These are phyloP conservation scores for Taphrina confusa DNA, from an alignment of 1,139 yeast genomes.

Conservation along the genomic window DNA sequence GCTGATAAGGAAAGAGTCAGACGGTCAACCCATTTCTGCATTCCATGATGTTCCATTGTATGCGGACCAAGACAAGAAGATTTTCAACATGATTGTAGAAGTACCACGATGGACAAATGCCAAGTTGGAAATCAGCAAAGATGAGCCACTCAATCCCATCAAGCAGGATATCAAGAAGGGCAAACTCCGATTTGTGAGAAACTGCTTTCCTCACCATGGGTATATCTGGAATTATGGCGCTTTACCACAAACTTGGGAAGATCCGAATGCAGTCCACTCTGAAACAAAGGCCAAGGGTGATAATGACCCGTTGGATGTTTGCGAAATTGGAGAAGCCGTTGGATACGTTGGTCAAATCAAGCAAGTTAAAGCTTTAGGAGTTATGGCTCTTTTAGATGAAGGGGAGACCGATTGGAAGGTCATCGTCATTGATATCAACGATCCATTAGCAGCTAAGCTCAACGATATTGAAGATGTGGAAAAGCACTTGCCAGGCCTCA, in stretches of 20 bases:
- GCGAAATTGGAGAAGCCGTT: conserved; percentile 77
- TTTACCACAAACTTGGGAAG: conserved; percentile 98
- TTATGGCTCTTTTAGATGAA: conserved; percentile 90
- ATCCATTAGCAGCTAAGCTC: conserved; percentile 73
- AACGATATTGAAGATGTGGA: conserved; percentile 83
- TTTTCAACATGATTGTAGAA: conserved; percentile 87
- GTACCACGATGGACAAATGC: conserved; percentile 70
- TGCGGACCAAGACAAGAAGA: conserved; percentile 61
- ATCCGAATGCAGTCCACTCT: conserved; percentile 54
- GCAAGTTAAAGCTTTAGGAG: conserved; percentile 87
- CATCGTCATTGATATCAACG: conserved; percentile 77
- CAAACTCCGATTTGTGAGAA: conserved; percentile 71
- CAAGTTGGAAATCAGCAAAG: conserved; percentile 83
- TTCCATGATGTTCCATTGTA: conserved; percentile 89
- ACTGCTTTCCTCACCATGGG: conserved; percentile 94
- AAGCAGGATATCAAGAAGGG: conserved; percentile 93
- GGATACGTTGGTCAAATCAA: conserved; percentile 74
- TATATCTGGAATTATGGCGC: conserved; percentile 73
- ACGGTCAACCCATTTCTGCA: conserved; percentile 64
- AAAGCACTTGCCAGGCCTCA: conserved; percentile 75
- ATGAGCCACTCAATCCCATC: conserved; percentile 77
- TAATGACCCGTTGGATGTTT: conserved; percentile 93
- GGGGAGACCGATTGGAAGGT: conserved; percentile 99
- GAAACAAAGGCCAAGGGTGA: conserved; percentile 72
- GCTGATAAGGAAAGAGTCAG: conserved; percentile 51